Percentiles rank a stretch among this genome's conserved stretches.
Conservation (phyloP, 129 eudicot genomes). For the Escallonia rubra region DNA sequence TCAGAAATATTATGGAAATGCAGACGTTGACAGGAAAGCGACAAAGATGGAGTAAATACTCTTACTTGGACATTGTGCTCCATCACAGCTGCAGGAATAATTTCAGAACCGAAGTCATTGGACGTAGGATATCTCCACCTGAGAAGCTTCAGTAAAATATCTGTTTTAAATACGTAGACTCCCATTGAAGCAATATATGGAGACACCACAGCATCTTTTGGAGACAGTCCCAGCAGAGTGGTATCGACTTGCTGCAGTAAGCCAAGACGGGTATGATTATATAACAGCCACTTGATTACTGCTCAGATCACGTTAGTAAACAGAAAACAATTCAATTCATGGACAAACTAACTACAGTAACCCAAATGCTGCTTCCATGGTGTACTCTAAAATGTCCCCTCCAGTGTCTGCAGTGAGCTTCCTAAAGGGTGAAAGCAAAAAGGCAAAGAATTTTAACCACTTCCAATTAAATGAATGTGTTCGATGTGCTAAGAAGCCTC, state of each 20-base stretch:
- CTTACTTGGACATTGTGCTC: conserved; percentile 81
- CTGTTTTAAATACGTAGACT: conserved; percentile 78
- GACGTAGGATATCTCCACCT: conserved; percentile 75
- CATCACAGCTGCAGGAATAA: conserved; percentile 74
- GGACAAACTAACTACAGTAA: too few relatives aligned
- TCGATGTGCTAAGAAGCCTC: too few relatives aligned
- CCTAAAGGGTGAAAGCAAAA: not conserved
- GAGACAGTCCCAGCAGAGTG: conserved; percentile 67
- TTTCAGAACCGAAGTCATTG: conserved; percentile 92
- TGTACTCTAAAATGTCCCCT: not conserved
- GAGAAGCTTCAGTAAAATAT: conserved; percentile 69
- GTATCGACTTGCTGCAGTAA: conserved; percentile 72
- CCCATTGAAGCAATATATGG: conserved; percentile 99
- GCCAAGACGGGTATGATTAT: not conserved
- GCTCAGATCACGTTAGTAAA: not conserved
- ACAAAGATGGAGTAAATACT: not conserved
- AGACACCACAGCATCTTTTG: conserved; percentile 53
- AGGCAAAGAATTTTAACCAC: too few relatives aligned
- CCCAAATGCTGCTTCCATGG: too few relatives aligned
- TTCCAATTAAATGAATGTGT: too few relatives aligned
- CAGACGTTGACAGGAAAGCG: not conserved
- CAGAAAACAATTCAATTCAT: not conserved
- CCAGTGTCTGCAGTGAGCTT: not conserved
- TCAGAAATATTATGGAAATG: not conserved
- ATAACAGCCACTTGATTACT: not conserved